phyloP scores from a whole-genome alignment of 768 basidiomycete species.

The Dioszegia crocea region DNA sequence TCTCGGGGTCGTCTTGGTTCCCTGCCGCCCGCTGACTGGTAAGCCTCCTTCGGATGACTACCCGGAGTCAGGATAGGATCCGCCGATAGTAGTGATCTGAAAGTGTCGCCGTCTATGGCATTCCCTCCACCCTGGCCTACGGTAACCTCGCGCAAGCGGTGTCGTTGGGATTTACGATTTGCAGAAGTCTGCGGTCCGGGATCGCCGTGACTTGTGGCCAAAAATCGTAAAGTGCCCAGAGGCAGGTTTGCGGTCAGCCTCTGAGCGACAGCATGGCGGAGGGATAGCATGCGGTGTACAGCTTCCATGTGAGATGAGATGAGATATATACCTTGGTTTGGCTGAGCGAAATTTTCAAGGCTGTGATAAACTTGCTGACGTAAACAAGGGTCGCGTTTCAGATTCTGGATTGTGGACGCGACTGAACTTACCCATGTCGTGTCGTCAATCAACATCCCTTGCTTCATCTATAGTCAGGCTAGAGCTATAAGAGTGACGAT shows the following conservation, averaged over 20 bases:
- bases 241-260: not conserved
- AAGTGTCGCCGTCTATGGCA: not conserved
- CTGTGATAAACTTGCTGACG: conserved; percentile 2
- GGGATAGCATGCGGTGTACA: not conserved
- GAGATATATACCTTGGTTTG: too few species aligned
- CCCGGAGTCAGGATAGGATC: not conserved
- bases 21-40: not conserved
- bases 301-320: too few species aligned
- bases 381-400: conserved; percentile 3
- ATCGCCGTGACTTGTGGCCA: not conserved
- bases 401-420: not conserved
- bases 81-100: not conserved
- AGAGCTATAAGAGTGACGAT: not conserved
- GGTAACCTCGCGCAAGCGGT: not conserved
- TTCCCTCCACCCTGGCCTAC: not conserved
- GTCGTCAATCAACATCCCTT: not conserved
- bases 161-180: not conserved
- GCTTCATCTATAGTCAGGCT: not conserved
- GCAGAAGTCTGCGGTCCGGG: conserved; percentile 7
- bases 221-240: not conserved
- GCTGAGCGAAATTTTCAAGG: not conserved
- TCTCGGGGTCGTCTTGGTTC: not conserved
- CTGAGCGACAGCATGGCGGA: not conserved
- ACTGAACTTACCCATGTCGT: too few species aligned
- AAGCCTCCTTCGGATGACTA: not conserved